Conservation (phyloP, 345 rosid genomes). For the Camelina neglecta region DNA sequence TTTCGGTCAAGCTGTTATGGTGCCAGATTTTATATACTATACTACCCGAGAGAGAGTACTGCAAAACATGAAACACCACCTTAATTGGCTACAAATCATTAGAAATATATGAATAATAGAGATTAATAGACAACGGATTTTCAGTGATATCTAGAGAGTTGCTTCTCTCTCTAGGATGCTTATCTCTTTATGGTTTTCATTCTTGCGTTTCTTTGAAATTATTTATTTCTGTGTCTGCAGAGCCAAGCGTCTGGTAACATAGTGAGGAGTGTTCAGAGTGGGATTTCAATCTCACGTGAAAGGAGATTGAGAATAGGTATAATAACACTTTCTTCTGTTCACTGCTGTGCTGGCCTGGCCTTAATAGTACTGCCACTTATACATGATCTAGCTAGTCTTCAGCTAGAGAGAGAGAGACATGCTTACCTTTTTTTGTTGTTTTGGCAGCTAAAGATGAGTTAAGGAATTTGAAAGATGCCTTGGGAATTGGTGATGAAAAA, state of each 20-base stretch:
- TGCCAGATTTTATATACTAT: too few species aligned
- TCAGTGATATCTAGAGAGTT: too few species aligned
- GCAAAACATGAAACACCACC: too few species aligned
- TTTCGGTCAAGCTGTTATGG: too few species aligned
- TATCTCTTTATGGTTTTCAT: too few species aligned
- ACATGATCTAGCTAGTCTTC: not conserved
- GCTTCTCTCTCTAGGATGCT: too few species aligned
- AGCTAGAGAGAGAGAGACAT: too few species aligned
- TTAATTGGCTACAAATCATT: too few species aligned
- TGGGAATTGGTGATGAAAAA: conserved; percentile 67
- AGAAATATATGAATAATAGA: too few species aligned
- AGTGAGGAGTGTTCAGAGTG: conserved; percentile 57
- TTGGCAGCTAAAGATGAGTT: conserved; percentile 62
- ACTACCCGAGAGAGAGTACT: too few species aligned
- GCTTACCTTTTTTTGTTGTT: not conserved
- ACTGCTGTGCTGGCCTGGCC: not conserved
- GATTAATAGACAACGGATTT: too few species aligned
- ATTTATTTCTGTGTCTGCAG: conserved; percentile 43
- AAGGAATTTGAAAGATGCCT: conserved; percentile 54
- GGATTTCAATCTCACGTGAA: conserved; percentile 54
- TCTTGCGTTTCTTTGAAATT: not conserved
- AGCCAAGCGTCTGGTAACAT: conserved; percentile 59
- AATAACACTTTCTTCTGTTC: not conserved
- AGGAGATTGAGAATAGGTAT: conserved; percentile 46
- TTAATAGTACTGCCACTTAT: not conserved